Base-by-base conservation (phyloP, 2,329 filamentous ascomycete species). In the Sarocladiaceae sp. region DNA sequence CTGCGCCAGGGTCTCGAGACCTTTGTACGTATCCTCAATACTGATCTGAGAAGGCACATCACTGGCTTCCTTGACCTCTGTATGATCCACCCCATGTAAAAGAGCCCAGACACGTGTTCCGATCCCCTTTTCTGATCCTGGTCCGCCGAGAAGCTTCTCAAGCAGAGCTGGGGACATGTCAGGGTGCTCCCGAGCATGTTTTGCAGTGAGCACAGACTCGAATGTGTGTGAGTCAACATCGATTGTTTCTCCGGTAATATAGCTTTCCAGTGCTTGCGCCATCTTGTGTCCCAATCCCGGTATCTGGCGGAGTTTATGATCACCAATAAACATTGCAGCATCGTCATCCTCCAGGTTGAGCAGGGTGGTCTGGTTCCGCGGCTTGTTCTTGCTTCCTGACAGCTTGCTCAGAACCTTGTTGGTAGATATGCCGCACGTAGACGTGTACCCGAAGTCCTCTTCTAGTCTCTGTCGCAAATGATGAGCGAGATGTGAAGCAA, bases 11-110 rank as follows among this genome's bases (percentile, higher is more conserved):
- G 73, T 80, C 52, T 84, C 77, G 1, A 95, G 68, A 13, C 81
- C 79, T 19, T 78, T 74, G 60, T 95, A 97, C 13, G 88, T 93
- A 63, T 97, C 90, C 59, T 97, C 91, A 50, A 97, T 93, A 61
- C 88, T 93, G 58, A 97, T 94, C 62, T 96, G 90, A 1, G 80
- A 81, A 0, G 91, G 91, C 2, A 94, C 64, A 34, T 81, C 76
- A 52, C 78, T 78, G 2, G 81, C 84, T 50, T 81, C 73, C 41
- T 81, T 80, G 15, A 97, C 88, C 47, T 87, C 81, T 1, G 76
- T 72, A 43, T 80, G 67, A 59, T 97, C 91, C 21, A 88, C 72
- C 5, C 90, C 91, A 59, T 96, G 83, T 2, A 97, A 66, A 6
- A 95, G 69, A 15, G 69, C 72, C 88, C 88, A 97, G 3, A 89